Evolutionary conservation across 305 asterid genomes (phyloP).

Genomic region (Plantago coronopus): DNA sequence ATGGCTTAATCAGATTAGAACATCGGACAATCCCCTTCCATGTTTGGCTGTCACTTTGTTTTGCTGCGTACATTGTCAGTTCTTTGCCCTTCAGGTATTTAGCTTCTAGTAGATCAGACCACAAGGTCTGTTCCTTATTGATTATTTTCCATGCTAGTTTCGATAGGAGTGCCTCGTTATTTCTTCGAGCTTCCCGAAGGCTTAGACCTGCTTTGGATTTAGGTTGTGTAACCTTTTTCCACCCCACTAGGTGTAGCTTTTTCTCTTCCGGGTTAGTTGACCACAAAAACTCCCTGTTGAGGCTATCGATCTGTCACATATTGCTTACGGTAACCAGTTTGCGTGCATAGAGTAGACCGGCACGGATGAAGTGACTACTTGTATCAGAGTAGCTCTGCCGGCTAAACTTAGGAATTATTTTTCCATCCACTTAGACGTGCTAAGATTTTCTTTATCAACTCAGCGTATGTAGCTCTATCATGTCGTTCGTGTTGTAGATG

Average conservation of each 20-base stretch:
- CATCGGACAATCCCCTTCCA: too few species aligned
- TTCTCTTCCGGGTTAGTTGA: neutral
- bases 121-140: neutral
- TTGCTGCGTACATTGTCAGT: too few species aligned
- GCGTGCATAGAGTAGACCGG: neutral
- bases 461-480: neutral
- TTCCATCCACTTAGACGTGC: neutral
- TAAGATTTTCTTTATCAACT: too few species aligned
- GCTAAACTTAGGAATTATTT: neutral
- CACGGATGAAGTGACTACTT: neutral
- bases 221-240: neutral
- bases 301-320: too few species aligned
- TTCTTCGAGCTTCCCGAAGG: neutral
- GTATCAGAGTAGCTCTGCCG: neutral
- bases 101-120: neutral
- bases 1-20: too few species aligned
- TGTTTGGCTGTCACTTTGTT: too few species aligned
- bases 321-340: neutral
- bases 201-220: neutral
- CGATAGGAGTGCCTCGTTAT: neutral
- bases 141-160: neutral
- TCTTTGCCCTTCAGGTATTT: too few species aligned
- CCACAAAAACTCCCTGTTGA: neutral
- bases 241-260: neutral
- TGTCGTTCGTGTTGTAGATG: neutral